Evolutionary conservation across 495 filamentous ascomycete genomes (phyloP), one percentile per base, ranked within the genome.

Genomic region (Lophium mytilinum): DNA sequence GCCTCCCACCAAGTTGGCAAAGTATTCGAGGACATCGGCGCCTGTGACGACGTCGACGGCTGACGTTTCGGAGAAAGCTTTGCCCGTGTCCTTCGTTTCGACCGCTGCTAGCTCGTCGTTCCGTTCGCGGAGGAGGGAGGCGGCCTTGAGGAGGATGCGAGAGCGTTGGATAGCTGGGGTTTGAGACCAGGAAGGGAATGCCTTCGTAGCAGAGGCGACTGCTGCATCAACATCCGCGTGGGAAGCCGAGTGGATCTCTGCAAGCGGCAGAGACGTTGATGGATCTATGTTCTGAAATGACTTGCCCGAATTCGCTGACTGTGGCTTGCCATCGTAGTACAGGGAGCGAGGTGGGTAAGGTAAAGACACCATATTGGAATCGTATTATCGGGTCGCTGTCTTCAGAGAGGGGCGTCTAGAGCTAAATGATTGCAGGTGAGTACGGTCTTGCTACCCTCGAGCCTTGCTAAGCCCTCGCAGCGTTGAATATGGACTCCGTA

Each of bases 241-340:
- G 41, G 58, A 57, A 17, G 59, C 50, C 19, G 56, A 60, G 55
- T 56, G 55, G 63, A 66, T 59, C 37, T 59, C 52, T 54, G 84
- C 84, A 35, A 90, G 64, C 1, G 82, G 77, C 36, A 76, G 74
- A 56, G 77, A 78, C 51, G 79, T 87, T 48, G 86, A 80, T 37
- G 88, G 88, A 66, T 89, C 78, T 57, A 87, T 73, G 30, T 83
- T 76, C 34, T 80, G 76, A 70, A 89, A 90, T 43, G 80, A 80
- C 43, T 76, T 72, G 50, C 78, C 77, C 21, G 81, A 84, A 51
- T 79, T 77, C 30, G 82, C 74, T 45, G 73, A 63, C 55, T 83
- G 83, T 35, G 71, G 65, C 60, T 79, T 76, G 64, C 87, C 87
- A 59, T 82, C 76, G 70, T 84, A 88, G 73, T 83, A 89, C 59